phyloP scores from a whole-genome alignment of 371 early-diverging fungal species.

The Mortierella sp. region DNA sequence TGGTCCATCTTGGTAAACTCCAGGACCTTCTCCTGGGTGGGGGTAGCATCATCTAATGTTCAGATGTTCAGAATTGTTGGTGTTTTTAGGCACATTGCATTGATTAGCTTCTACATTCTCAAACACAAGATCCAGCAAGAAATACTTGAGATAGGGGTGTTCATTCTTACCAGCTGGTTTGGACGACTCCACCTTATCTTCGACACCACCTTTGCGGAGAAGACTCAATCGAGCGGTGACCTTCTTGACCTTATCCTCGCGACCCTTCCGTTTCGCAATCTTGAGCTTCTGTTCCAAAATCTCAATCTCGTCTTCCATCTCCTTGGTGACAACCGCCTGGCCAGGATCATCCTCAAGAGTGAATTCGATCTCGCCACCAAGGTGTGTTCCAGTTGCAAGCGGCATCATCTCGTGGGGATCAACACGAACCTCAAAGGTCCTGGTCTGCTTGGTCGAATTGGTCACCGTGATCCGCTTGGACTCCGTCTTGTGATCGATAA shows the following conservation, averaged over 20 bases:
- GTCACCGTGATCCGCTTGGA: conserved; percentile 74
- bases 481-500: conserved; percentile 67
- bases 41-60: conserved; percentile 26
- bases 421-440: conserved; percentile 87
- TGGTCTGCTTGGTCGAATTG: conserved; percentile 84
- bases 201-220: conserved; percentile 58
- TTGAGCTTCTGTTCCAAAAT: conserved; percentile 96
- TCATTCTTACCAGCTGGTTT: conserved; percentile 17
- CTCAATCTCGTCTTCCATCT: conserved; percentile 95
- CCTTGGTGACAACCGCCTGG: conserved; percentile 76
- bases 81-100: neutral
- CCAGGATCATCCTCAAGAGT: conserved; percentile 74
- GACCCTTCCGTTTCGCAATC: conserved; percentile 94
- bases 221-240: conserved; percentile 82
- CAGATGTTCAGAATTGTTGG: neutral
- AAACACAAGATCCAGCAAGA: neutral
- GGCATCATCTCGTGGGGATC: conserved; percentile 78
- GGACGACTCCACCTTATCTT: conserved; percentile 26
- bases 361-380: conserved; percentile 77
- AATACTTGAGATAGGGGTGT: too few species aligned
- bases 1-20: conserved; percentile 20
- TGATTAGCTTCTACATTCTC: neutral
- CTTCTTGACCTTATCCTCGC: conserved; percentile 90
- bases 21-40: conserved; percentile 39
- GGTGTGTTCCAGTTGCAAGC: conserved; percentile 32